These are phyloP conservation scores for Xylaria sp. DNA, from an alignment of 2,329 filamentous ascomycete species.

Conservation along the genomic window DNA sequence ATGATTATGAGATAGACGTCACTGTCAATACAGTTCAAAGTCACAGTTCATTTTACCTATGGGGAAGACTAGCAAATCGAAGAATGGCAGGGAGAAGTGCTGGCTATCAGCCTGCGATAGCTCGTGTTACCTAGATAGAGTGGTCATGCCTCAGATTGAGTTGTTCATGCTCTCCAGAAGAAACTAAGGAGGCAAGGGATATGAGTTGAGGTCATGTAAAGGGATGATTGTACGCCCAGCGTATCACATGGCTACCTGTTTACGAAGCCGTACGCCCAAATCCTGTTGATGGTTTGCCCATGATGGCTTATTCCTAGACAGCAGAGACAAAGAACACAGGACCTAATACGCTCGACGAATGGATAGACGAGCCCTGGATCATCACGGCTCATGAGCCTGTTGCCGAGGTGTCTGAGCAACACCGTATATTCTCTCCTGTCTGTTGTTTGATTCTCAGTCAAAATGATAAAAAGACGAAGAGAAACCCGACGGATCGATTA, in stretches of 20 bases:
- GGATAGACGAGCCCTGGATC: background rate
- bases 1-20: slow-evolving; percentile 4
- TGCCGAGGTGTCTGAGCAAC: background rate
- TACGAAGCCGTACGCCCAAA: background rate
- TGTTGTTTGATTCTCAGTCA: background rate
- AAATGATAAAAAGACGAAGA: background rate
- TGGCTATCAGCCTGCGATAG: background rate
- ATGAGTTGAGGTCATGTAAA: background rate
- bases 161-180: background rate
- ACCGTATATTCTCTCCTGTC: background rate
- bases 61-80: background rate
- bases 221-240: background rate
- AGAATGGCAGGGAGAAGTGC: background rate
- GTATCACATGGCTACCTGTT: background rate
- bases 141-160: background rate
- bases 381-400: background rate
- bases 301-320: background rate
- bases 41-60: background rate
- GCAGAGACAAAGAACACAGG: background rate
- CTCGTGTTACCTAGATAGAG: background rate
- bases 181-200: background rate
- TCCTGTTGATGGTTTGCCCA: background rate
- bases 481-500: background rate
- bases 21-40: background rate
- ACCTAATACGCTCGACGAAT: background rate